Evolutionary conservation across 148 eudicot genomes (phyloP), one percentile per base, ranked within the genome.

Genomic region (Silene latifolia): DNA sequence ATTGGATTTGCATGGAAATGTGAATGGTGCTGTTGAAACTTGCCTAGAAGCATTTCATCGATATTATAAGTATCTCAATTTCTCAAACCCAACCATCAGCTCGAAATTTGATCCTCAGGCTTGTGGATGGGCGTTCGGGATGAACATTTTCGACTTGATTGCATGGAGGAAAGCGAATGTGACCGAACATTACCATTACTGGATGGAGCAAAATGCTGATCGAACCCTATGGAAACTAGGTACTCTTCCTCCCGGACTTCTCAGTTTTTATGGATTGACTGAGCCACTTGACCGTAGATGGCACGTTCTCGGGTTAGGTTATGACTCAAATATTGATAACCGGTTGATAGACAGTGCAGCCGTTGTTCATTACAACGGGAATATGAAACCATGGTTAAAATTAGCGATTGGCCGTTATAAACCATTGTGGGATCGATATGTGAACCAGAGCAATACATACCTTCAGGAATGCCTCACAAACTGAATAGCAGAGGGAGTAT

Each of bases 101-200:
- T 81, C 89, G 7, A 90, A 86, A 72, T 87, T 88, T 72, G 96
- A 90, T 71, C 96, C 96, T 9, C 96, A 88, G 78, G 92, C 90
- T 32, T 91, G 96, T 67, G 93, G 93, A 18, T 91, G 96, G 96
- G 96, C 96, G n/a, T 91, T 91, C 73, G 96, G 96, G 13, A 72
- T 90, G 89, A 90, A 90, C 70, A 76, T 90, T 35, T 90, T 90
- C 14, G 90, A 90, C 85, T 80, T 90, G 80, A 82, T 88, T 71
- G 88, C 89, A 0, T 90, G 96, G 96, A 86, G 85, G 75, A 85
- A 87, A 72, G 87, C 80, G 29, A 88, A 87, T 71, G 90, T 90
- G 66, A 90, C 96, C 27, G 71, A 64, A 0, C 82, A 79, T 13
- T 90, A 90, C 72, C 92, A 86, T 77, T 84, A 80, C 68, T 90